A percentile compares a stretch with the other conserved stretches of the same genome.
phyloP scores from a whole-genome alignment of 1,139 yeast species.

The Scheffersomyces lignicola region DNA sequence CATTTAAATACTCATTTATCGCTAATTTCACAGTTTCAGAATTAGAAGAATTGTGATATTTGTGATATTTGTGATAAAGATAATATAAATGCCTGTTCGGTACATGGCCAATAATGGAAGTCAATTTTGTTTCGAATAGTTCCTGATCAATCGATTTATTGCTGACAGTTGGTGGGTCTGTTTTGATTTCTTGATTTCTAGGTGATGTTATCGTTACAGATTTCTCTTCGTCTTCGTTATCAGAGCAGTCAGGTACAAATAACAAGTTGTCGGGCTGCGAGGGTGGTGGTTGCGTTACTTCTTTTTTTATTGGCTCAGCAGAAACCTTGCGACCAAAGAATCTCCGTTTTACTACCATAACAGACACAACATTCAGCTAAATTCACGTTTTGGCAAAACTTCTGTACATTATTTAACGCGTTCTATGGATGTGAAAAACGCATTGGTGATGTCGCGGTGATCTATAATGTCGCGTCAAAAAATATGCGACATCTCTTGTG shows the following conservation, averaged over 20 bases:
- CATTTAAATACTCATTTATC: slow-evolving; percentile 27
- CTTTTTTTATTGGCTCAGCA: no score
- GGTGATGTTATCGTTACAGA: background rate
- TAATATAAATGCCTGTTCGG: slow-evolving; percentile 8
- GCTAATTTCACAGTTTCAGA: slow-evolving; percentile 29
- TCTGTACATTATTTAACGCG: no score
- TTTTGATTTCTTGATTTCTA: background rate
- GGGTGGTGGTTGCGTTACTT: slow-evolving; percentile 1
- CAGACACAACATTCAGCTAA: no score
- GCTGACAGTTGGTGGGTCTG: background rate
- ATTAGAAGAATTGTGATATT: slow-evolving; percentile 23
- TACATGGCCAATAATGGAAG: slow-evolving; percentile 21
- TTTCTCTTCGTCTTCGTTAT: slow-evolving; percentile 8
- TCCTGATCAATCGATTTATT: slow-evolving; percentile 9
- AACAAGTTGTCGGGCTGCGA: slow-evolving; percentile 11
- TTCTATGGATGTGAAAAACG: no score
- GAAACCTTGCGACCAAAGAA: slow-evolving; percentile 4
- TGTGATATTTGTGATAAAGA: slow-evolving; percentile 13
- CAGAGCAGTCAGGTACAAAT: slow-evolving; percentile 20
- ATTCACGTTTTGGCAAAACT: no score
- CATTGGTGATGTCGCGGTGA: no score
- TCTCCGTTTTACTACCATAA: slow-evolving; percentile 2
- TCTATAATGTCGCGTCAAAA: no score
- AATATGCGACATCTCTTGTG: no score
- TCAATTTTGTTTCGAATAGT: slow-evolving; percentile 21